Percentiles rank a stretch among this genome's conserved stretches.
Conservation (phyloP, 192 early-diverging fungal genomes). For the Coemansia javaensis region DNA sequence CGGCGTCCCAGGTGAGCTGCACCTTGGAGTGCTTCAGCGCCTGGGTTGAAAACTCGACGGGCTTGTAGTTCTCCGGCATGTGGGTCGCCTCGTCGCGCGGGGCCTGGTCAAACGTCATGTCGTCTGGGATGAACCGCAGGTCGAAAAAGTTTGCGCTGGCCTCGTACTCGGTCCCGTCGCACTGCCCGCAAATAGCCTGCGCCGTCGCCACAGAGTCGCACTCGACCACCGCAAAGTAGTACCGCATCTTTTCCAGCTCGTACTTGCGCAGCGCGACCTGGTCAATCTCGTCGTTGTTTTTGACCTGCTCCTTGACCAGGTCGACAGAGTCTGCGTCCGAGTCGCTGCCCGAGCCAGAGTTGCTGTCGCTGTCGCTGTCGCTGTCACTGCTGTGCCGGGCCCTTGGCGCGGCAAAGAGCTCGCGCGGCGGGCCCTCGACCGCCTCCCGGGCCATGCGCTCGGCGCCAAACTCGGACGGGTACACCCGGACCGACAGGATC, state of each 20-base stretch:
- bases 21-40: slow-evolving; percentile 90
- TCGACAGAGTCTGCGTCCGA: slow-evolving; percentile 17
- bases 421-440: slow-evolving; percentile 41
- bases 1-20: slow-evolving; percentile 94
- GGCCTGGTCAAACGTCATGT: slow-evolving; percentile 76
- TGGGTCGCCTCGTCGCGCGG: slow-evolving; percentile 58
- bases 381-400: too few relatives aligned
- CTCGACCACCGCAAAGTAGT: slow-evolving; percentile 94
- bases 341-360: slow-evolving; percentile 34
- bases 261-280: slow-evolving; percentile 78
- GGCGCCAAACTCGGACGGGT: slow-evolving; percentile 72
- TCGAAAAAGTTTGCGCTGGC: slow-evolving; percentile 89
- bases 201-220: slow-evolving; percentile 85
- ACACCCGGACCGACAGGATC: slow-evolving; percentile 75
- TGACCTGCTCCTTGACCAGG: slow-evolving; percentile 40
- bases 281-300: slow-evolving; percentile 77
- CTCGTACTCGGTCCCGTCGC: slow-evolving; percentile 93
- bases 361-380: slow-evolving; percentile 30
- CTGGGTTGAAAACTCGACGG: slow-evolving; percentile 65
- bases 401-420: slow-evolving; percentile 27
- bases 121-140: slow-evolving; percentile 88
- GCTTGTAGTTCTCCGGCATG: slow-evolving; percentile 64
- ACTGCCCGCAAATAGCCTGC: slow-evolving; percentile 67
- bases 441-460: slow-evolving; percentile 54
- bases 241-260: slow-evolving; percentile 82